phyloP scores from a whole-genome alignment of 345 rosid genomes.

The Garcia nutans region DNA sequence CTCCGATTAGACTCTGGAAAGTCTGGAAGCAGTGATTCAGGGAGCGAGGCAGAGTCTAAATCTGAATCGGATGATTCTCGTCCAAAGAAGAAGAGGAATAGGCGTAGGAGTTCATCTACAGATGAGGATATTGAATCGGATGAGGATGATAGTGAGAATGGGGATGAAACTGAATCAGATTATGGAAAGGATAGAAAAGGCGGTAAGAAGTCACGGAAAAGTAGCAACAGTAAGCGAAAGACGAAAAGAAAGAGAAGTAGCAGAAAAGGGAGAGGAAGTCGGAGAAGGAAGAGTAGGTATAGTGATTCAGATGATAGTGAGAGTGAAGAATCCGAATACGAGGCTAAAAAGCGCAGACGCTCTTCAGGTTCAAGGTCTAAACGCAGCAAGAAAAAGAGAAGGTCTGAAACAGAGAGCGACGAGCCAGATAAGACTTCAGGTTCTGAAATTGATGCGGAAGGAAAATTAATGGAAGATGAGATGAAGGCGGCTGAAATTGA shows the following conservation, averaged over 20 bases:
- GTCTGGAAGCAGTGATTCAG: constrained; percentile 32
- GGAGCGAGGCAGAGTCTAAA: constrained; percentile 32
- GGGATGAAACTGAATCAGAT: constrained; percentile 43
- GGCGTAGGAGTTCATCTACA: constrained; percentile 20
- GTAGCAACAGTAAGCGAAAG: constrained; percentile 31
- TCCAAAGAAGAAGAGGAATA: constrained; percentile 34
- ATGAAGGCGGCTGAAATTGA: constrained; percentile 45
- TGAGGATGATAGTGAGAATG: constrained; percentile 48
- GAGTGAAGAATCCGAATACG: constrained; percentile 17
- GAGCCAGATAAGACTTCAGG: constrained; percentile 35
- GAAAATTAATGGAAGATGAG: constrained; percentile 39
- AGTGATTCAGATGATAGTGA: constrained; percentile 25
- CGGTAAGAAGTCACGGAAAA: constrained; percentile 33
- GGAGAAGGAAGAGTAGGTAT: constrained; percentile 29
- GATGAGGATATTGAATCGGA: constrained; percentile 43
- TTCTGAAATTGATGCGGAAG: constrained; percentile 37
- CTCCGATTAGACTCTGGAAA: constrained; percentile 33
- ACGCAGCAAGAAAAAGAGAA: constrained; percentile 38
- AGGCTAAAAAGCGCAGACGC: constrained; percentile 44
- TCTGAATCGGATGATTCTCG: constrained; percentile 38
- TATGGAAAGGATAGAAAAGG: constrained; percentile 38
- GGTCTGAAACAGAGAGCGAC: constrained; percentile 43
- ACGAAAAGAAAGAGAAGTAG: constrained; percentile 32
- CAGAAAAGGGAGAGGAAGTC: constrained; percentile 17
- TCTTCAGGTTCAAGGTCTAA: constrained; percentile 29